phyloP scores from a whole-genome alignment of 1,284 basidiomycete species.

The Ganoderma sp. region DNA sequence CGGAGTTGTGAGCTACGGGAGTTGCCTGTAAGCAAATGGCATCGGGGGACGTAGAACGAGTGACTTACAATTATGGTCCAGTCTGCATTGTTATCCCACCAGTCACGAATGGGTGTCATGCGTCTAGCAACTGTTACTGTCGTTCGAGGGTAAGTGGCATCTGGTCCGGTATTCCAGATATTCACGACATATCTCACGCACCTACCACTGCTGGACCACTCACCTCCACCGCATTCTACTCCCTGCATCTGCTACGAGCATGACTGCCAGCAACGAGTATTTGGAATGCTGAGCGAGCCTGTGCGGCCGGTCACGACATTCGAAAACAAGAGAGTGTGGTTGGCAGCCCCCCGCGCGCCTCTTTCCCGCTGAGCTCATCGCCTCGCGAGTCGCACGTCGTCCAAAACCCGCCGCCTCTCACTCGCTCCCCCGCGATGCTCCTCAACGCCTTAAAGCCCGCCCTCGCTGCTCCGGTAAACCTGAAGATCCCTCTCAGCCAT shows the following conservation, averaged over 20 bases:
- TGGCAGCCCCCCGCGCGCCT: conserved; percentile 14
- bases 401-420: conserved; percentile 16
- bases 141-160: too few species aligned
- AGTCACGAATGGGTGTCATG: too few species aligned
- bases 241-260: background rate
- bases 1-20: too few species aligned
- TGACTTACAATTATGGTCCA: too few species aligned
- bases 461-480: conserved; percentile 33
- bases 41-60: too few species aligned
- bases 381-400: conserved; percentile 22
- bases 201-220: background rate
- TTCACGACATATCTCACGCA: background rate
- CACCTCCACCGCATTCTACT: background rate
- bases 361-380: conserved; percentile 13
- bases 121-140: too few species aligned
- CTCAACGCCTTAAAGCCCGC: conserved; percentile 27
- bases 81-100: too few species aligned
- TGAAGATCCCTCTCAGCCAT: conserved; percentile 1
- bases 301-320: conserved; percentile 14
- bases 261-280: conserved; percentile 20
- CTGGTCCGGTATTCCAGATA: too few species aligned
- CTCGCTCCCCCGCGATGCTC: conserved; percentile 31
- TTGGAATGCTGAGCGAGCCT: conserved; percentile 34
- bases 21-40: too few species aligned
- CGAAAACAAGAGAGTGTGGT: conserved; percentile 23